These are phyloP conservation scores for Iris macrosiphon DNA, from an alignment of 106 monocot species.

Conservation along the genomic window DNA sequence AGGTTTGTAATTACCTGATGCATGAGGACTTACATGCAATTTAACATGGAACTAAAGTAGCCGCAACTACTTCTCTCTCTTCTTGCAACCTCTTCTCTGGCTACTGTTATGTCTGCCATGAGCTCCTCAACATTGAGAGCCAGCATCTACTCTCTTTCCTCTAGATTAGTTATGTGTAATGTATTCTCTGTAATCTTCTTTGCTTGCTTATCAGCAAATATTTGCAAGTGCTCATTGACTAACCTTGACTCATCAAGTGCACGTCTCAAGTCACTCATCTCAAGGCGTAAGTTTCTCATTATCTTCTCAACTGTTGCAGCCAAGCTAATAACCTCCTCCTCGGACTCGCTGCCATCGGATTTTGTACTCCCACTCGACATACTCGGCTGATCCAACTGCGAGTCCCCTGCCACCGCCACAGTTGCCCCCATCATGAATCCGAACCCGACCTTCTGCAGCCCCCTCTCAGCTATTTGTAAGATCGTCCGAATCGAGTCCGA, in stretches of 20 bases:
- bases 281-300: slow-evolving; percentile 43
- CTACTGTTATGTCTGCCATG: too few species aligned
- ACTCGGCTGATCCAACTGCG: slow-evolving; percentile 8
- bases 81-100: too few species aligned
- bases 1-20: too few species aligned
- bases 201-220: too few species aligned
- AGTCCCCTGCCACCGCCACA: slow-evolving; percentile 19
- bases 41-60: too few species aligned
- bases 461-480: slow-evolving; percentile 62
- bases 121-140: too few species aligned
- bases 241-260: slow-evolving; percentile 54
- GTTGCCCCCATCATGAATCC: slow-evolving; percentile 51
- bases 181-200: too few species aligned
- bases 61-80: too few species aligned
- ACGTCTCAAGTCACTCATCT: slow-evolving; percentile 40
- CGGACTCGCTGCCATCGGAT: slow-evolving; percentile 26
- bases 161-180: too few species aligned
- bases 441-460: slow-evolving; percentile 62
- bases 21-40: too few species aligned
- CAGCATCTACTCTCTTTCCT: too few species aligned
- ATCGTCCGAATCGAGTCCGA: too few species aligned
- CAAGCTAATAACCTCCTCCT: slow-evolving; percentile 36
- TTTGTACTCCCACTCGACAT: slow-evolving; percentile 7
- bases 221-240: background rate
- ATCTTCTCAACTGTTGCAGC: slow-evolving; percentile 38